Base-by-base conservation (phyloP, 179 eudicot species). In the Drosera spatulata region DNA sequence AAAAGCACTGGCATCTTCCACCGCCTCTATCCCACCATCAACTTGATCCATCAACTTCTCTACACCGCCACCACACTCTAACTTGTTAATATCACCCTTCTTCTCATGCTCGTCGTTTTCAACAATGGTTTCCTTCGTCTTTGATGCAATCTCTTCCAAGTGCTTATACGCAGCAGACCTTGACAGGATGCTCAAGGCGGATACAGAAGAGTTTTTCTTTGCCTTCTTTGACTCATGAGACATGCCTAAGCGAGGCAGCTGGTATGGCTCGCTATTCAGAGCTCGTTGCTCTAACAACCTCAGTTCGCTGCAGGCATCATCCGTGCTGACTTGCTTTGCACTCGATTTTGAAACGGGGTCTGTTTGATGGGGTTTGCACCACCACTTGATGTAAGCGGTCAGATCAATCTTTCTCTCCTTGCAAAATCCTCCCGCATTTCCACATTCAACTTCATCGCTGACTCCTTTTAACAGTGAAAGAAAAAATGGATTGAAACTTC, bases 341-440 rank as follows among this genome's bases (percentile, higher is more conserved):
- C 33, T 22, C 1, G 75, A 75, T 77, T 74, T 81, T 55, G 76
- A 38, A 52, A 62, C 75, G 13, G 69, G 60, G 65, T 87, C 97
- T 10, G 80, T 60, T 12, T 70, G 80, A 61, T 87, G 84, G 50
- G 69, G 48, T 79, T 80, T 86, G 68, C 85, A 87, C 99, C 97
- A 93, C 99, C 99, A 93, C 69, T 93, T 93, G 53, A 93, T 81
- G 71, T 81, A 80, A 65, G 83, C 75, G 45, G 99, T 82, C 65
- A 93, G 70, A 77, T 93, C 99, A 14, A 93, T 84, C 80, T 93
- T 93, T 62, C 97, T 82, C 50, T 93, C 97, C 2, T 73, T 69
- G 64, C 93, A 68, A 60, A 81, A 79, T 61, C 84, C 80, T 41
- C 90, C 82, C 10, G 79, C 74, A 75, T 66, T 77, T 52, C 84